Evolutionary conservation across 2,329 filamentous ascomycete genomes (phyloP).

Genomic region (Neocatenulostroma microsporum): DNA sequence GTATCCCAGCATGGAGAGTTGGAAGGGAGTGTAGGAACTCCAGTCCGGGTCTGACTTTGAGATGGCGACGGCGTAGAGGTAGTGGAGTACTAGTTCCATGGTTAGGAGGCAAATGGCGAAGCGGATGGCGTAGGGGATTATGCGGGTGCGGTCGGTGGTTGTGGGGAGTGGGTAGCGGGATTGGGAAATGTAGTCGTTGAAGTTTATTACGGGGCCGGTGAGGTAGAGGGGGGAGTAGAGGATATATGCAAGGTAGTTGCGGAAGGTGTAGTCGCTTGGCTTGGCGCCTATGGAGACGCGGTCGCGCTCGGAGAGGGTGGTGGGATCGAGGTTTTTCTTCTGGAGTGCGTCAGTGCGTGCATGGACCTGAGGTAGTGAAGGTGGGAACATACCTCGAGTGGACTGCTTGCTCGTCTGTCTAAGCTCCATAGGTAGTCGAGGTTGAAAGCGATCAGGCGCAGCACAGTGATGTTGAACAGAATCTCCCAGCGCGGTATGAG

Average conservation of each 20-base stretch:
- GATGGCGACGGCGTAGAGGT: conserved; percentile 88
- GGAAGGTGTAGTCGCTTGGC: conserved; percentile 63
- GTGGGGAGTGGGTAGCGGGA: conserved; percentile 63
- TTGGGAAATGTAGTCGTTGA: conserved; percentile 96
- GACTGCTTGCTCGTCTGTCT: conserved; percentile 54
- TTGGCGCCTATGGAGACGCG: conserved; percentile 70
- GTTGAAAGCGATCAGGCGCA: conserved; percentile 93
- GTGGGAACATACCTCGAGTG: conserved; percentile 64
- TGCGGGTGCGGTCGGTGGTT: conserved; percentile 39
- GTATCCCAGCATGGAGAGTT: conserved; percentile 83
- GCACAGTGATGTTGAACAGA: conserved; percentile 91
- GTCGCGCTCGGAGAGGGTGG: conserved; percentile 80
- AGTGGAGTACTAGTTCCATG: conserved; percentile 90
- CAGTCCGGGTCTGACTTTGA: conserved; percentile 72
- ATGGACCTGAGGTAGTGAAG: conserved; percentile 1
- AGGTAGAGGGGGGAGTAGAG: conserved; percentile 92
- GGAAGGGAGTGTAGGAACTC: conserved; percentile 74
- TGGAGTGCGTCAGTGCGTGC: conserved; percentile 59
- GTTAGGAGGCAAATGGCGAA: conserved; percentile 71
- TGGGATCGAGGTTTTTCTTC: conserved; percentile 94
- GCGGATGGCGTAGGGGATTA: conserved; percentile 67
- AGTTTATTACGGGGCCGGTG: conserved; percentile 86
- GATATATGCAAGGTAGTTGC: conserved; percentile 81
- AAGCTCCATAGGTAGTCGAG: conserved; percentile 93
- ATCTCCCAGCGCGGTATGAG: conserved; percentile 90